Percentiles rank a stretch among this genome's conserved stretches.
These are phyloP conservation scores for Pichia cabralensis DNA, from an alignment of 805 yeast species.

Conservation along the genomic window DNA sequence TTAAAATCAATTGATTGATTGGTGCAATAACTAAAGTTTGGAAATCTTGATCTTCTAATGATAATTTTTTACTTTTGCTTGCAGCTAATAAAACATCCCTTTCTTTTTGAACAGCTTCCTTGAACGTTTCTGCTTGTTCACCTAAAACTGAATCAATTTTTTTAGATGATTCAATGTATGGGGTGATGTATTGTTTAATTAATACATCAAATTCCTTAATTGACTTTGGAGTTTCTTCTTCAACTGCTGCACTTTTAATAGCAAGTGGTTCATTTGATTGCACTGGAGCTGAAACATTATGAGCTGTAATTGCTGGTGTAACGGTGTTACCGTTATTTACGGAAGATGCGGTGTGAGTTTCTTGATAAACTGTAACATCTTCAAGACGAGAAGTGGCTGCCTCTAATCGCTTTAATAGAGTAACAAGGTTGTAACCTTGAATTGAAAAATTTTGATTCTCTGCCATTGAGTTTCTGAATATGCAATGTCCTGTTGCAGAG, in stretches of 20 bases:
- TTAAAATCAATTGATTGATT: conserved; percentile 48
- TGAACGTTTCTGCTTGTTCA: conserved; percentile 40
- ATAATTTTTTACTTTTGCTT: conserved; percentile 55
- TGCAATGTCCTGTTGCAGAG: too few species aligned
- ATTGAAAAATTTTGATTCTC: conserved; percentile 33
- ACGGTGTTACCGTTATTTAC: background rate
- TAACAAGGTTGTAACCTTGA: conserved; percentile 81
- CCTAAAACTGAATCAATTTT: conserved; percentile 48
- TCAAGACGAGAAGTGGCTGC: conserved; percentile 91
- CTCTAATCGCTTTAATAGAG: conserved; percentile 71
- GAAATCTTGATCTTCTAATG: conserved; percentile 41
- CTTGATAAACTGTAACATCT: conserved; percentile 76
- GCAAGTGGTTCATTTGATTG: conserved; percentile 12
- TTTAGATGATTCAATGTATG: conserved; percentile 46
- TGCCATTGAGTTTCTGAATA: too few species aligned
- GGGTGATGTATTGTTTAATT: conserved; percentile 41
- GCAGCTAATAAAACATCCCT: conserved; percentile 51
- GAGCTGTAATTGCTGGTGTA: background rate
- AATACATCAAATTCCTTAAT: conserved; percentile 46
- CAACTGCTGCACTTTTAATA: conserved; percentile 3
- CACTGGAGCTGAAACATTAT: conserved; percentile 6
- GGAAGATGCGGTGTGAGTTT: conserved; percentile 30
- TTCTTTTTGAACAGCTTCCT: conserved; percentile 50
- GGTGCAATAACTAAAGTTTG: conserved; percentile 50
- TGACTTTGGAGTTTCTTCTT: conserved; percentile 30